These are phyloP conservation scores for Coniochaeta ligniaria DNA, from an alignment of 2,329 filamentous ascomycete genomes.

Conservation along the genomic window DNA sequence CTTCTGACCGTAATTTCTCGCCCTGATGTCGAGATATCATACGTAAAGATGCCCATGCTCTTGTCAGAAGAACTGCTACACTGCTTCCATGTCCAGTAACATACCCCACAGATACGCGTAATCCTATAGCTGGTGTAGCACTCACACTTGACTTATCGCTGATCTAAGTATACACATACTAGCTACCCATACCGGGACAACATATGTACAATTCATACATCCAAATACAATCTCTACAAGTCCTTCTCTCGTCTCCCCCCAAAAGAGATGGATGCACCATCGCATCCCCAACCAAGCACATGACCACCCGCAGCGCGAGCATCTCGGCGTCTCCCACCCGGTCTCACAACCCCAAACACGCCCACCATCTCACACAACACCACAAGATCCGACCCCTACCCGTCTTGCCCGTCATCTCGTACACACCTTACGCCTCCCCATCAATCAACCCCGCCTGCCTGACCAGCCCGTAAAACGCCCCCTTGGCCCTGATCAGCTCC, in stretches of 20 bases:
- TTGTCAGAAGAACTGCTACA: too few relatives aligned
- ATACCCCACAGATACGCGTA: too few relatives aligned
- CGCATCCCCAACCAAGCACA: neutral
- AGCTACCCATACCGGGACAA: neutral
- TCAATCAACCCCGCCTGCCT: constrained; percentile 71
- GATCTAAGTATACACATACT: neutral
- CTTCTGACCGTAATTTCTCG: too few relatives aligned
- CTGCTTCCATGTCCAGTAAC: too few relatives aligned
- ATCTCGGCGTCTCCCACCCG: neutral
- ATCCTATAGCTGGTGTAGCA: too few relatives aligned
- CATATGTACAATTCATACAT: neutral
- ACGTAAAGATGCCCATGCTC: too few relatives aligned
- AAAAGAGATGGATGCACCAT: neutral
- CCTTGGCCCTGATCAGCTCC: constrained; percentile 64
- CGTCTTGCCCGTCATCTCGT: neutral
- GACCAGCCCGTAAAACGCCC: constrained; percentile 83
- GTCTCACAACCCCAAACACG: neutral
- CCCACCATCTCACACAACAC: neutral
- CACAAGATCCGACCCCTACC: neutral
- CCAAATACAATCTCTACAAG: neutral
- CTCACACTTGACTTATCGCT: neutral
- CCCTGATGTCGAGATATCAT: too few relatives aligned
- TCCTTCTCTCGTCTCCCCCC: neutral
- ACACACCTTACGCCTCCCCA: neutral
- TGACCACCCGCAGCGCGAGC: neutral